These are phyloP conservation scores for Xylaria grammica DNA, from an alignment of 495 filamentous ascomycete genomes.

Conservation along the genomic window DNA sequence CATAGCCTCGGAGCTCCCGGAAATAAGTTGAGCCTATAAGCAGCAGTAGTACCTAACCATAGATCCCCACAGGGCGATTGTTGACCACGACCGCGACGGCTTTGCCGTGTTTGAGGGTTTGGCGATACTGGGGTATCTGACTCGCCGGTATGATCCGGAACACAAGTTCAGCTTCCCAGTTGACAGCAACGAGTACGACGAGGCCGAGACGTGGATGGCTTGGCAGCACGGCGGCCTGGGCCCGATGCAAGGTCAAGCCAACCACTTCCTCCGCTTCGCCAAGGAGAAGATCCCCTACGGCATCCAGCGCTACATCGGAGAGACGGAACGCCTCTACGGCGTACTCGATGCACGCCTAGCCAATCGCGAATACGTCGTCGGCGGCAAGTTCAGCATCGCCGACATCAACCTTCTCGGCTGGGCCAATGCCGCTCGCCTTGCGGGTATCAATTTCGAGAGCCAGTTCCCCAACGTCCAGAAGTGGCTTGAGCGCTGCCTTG, in stretches of 20 bases:
- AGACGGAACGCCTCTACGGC: slow-evolving; percentile 77
- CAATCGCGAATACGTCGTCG: slow-evolving; percentile 66
- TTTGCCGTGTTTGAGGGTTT: slow-evolving; percentile 80
- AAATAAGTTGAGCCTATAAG: neutral
- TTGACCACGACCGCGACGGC: slow-evolving; percentile 63
- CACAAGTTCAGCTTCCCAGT: slow-evolving; percentile 77
- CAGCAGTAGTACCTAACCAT: neutral
- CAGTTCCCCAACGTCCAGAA: slow-evolving; percentile 71
- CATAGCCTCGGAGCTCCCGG: neutral
- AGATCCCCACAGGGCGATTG: slow-evolving; percentile 54
- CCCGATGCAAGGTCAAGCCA: slow-evolving; percentile 88
- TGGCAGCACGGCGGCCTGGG: slow-evolving; percentile 69
- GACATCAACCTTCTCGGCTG: slow-evolving; percentile 78
- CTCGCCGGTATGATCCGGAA: slow-evolving; percentile 75
- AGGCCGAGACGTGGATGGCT: slow-evolving; percentile 69
- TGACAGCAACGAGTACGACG: slow-evolving; percentile 70
- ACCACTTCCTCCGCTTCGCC: slow-evolving; percentile 80
- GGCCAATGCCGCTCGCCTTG: slow-evolving; percentile 51
- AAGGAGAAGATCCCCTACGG: slow-evolving; percentile 80
- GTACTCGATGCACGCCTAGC: slow-evolving; percentile 73
- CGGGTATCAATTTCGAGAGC: slow-evolving; percentile 65
- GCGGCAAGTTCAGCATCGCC: slow-evolving; percentile 76
- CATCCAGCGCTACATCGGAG: slow-evolving; percentile 76
- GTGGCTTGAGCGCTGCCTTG: slow-evolving; percentile 66
- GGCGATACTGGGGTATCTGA: slow-evolving; percentile 78